These are phyloP conservation scores for Colletotrichum godetiae DNA, from an alignment of 2,329 filamentous ascomycete genomes.

Conservation along the genomic window DNA sequence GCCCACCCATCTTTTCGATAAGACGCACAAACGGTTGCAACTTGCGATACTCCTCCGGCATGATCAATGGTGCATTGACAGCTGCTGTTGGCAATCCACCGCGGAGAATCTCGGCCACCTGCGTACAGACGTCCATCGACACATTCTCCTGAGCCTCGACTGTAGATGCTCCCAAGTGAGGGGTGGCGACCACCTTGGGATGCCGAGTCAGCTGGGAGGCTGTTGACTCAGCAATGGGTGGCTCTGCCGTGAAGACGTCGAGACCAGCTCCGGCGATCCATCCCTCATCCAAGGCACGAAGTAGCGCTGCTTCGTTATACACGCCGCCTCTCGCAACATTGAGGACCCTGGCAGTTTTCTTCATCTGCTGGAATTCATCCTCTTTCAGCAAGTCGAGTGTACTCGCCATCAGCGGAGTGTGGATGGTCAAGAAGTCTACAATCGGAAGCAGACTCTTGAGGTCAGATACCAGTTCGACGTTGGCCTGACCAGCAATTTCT, in stretches of 20 bases:
- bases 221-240: conserved; percentile 64
- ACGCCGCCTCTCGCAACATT: conserved; percentile 86
- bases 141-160: conserved; percentile 88
- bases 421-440: conserved; percentile 83
- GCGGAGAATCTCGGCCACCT: conserved; percentile 78
- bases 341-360: conserved; percentile 76
- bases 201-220: conserved; percentile 75
- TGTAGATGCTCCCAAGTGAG: conserved; percentile 83
- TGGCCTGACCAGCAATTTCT: conserved; percentile 75
- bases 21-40: conserved; percentile 81
- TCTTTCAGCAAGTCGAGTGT: conserved; percentile 80
- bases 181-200: conserved; percentile 79
- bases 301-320: conserved; percentile 79
- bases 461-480: conserved; percentile 70
- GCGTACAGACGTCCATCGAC: conserved; percentile 83
- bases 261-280: conserved; percentile 82
- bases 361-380: conserved; percentile 77
- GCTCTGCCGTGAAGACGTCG: conserved; percentile 84
- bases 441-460: conserved; percentile 71
- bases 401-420: conserved; percentile 82
- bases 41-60: conserved; percentile 83
- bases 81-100: conserved; percentile 80
- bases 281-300: conserved; percentile 76
- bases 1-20: conserved; percentile 81
- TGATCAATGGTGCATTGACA: conserved; percentile 84